Base-by-base conservation (phyloP, 352 stramenopile genomes). In the Phytopythium oedochilum region DNA sequence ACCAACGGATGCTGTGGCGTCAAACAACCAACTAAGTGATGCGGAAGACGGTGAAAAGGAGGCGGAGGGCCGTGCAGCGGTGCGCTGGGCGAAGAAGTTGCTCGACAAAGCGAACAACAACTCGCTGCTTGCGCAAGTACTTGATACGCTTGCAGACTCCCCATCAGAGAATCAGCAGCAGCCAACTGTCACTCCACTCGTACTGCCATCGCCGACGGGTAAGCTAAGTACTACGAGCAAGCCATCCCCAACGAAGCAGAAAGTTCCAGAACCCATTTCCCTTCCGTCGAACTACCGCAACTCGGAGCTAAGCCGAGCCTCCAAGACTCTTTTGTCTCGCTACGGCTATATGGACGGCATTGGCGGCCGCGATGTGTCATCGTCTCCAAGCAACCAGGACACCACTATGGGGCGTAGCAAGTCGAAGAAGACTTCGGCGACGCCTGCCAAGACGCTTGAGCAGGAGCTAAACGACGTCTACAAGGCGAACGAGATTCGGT, bases 401-500 rank as follows among this genome's bases (percentile, higher is more conserved):
- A 25, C 31, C 23, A 17, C 49, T 60, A 40, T 39, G 53, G 22
- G 63, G 54, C 47, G 53, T 23, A 38, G 55, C 44, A 22, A 10
- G 0, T 7, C 20, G 38, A 26, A 68, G 48, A 54, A 53, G 51
- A 9, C 25, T 47, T 52, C 4, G 39, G 42, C 5, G 36, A 50
- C 0, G 44, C 54, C 17, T 28, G 6, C 34, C 20, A 91, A 89
- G 36, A 71, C 69, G 0, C 51, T 96, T 5, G 74, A 91, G 6
- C 52, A 56, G 1, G 90, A 97, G 55, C 66, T 96, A 9, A 66
- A 73, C 2, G 91, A 97, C 51, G 51, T 71, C 0, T 83, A 94
- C 61, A 78, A 83, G 23, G 73, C 76, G 0, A 78, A 96, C 53
- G 91, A 97, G 43, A 81, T 97, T 39, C 87, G 83, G 5, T 79